Evolutionary conservation across 208 protist species (phyloP).

Genomic region (Trypanosoma brucei): DNA sequence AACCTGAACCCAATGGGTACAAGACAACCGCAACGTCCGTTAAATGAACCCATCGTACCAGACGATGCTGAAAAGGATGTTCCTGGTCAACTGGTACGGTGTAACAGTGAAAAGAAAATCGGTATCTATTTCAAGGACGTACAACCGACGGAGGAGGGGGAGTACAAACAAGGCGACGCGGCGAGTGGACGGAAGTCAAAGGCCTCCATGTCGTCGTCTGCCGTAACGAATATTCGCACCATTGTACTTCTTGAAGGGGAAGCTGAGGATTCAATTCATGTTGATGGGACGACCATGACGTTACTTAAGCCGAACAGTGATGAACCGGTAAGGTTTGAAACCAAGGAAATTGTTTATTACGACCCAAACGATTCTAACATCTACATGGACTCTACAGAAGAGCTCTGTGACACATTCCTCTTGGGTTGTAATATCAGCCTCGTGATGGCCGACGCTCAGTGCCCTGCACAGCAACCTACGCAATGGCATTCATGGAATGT

Average conservation of each 20-base stretch:
- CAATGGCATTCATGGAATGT: constrained; percentile 65
- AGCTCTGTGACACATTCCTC: constrained; percentile 55
- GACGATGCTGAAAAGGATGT: background rate
- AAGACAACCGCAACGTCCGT: too few species aligned
- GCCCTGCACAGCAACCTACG: constrained; percentile 32
- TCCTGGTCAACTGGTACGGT: background rate
- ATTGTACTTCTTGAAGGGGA: constrained; percentile 46
- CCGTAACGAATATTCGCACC: constrained; percentile 44
- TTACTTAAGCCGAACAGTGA: constrained; percentile 41
- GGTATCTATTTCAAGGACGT: constrained; percentile 85
- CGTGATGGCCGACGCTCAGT: constrained; percentile 60
- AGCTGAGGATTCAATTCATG: constrained; percentile 22
- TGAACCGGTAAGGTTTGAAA: constrained; percentile 69
- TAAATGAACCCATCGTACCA: too few species aligned
- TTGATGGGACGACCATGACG: constrained; percentile 54
- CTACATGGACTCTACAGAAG: constrained; percentile 42
- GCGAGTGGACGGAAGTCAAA: constrained; percentile 31
- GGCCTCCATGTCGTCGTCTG: constrained; percentile 30
- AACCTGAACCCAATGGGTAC: background rate
- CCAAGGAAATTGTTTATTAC: constrained; percentile 45
- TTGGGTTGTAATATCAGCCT: constrained; percentile 58
- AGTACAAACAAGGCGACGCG: constrained; percentile 75
- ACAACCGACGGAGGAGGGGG: constrained; percentile 25
- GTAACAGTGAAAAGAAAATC: constrained; percentile 56
- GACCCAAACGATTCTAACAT: constrained; percentile 35